Evolutionary conservation across 202 grass and related monocot genomes (phyloP), one percentile per base, ranked within the genome.

Genomic region (Alloteropsis angusta): DNA sequence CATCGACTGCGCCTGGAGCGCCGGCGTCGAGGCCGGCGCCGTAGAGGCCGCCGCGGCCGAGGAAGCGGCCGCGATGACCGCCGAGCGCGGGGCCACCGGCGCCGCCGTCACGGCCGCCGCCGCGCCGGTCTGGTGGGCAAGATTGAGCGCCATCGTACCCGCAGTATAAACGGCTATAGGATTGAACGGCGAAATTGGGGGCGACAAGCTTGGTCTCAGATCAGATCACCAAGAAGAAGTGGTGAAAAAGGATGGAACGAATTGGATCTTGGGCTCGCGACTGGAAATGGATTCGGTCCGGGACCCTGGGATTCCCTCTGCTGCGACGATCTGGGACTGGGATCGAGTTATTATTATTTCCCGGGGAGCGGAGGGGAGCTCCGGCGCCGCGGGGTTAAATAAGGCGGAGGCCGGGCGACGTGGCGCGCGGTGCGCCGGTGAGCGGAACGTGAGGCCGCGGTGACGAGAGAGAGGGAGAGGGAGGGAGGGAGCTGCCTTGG

Each of bases 141-240:
- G 14, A 82, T 91, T 97, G 45, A 97, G 82, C 65, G 90, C 79
- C 90, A 97, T 91, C 61, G 34, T 35, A 35, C 28, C n/a, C n/a
- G 16, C 43, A 18, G 42, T 12, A 14, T 5, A 41, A 38, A 48
- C 19, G 49, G 52, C 68, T 34, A n/a, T 36, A 53, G 12, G 44
- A 38, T 78, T 16, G 25, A 12, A 16, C 19, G 32, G 32, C 63
- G 41, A 62, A 35, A 12, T 1, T 9, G 15, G 6, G 15, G 6
- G 5, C 22, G 18, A 60, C 19, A 36, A 55, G 12, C n/a, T n/a
- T n/a, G n/a, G n/a, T n/a, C n/a, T n/a, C n/a, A n/a, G n/a, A n/a
- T 83, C 34, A 60, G 70, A 64, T n/a, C 68, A 32, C 68, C 42
- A 60, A 53, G 48, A 9, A 60, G n/a, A 30, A n/a, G 18, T 21